phyloP scores from a whole-genome alignment of 2,329 filamentous ascomycete species.

The Colletotrichum theobromicola region DNA sequence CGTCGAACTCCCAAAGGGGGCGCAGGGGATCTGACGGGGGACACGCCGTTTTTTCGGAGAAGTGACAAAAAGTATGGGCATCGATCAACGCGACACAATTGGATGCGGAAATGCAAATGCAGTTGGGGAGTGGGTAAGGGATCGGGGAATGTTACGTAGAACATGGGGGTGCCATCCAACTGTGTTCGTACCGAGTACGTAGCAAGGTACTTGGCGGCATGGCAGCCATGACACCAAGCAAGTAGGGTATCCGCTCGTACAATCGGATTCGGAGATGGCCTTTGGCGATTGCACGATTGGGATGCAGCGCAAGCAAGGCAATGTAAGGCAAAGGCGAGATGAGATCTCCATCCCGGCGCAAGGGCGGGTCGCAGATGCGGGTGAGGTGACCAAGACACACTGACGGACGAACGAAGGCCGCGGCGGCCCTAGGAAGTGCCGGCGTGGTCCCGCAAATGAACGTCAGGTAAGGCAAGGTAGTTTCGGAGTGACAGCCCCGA shows the following conservation, averaged over 20 bases:
- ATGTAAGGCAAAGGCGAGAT: not conserved
- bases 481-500: not conserved
- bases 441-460: not conserved
- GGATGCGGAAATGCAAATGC: not conserved
- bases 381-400: not conserved
- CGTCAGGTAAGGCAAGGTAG: not conserved
- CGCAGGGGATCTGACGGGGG: not conserved
- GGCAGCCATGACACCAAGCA: not conserved
- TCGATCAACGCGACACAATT: not conserved
- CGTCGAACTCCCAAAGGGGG: not conserved
- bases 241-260: not conserved
- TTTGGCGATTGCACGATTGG: not conserved
- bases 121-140: not conserved
- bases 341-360: not conserved
- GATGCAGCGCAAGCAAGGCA: not conserved
- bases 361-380: not conserved
- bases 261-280: not conserved
- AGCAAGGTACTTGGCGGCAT: not conserved
- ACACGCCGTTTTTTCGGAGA: not conserved
- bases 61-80: constrained; percentile 7
- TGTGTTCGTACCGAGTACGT: not conserved
- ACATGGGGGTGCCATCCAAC: not conserved
- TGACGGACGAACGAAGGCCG: not conserved
- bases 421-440: not conserved
- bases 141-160: not conserved